Conservation (phyloP, 345 rosid genomes). For the Melastoma malabathricum region DNA sequence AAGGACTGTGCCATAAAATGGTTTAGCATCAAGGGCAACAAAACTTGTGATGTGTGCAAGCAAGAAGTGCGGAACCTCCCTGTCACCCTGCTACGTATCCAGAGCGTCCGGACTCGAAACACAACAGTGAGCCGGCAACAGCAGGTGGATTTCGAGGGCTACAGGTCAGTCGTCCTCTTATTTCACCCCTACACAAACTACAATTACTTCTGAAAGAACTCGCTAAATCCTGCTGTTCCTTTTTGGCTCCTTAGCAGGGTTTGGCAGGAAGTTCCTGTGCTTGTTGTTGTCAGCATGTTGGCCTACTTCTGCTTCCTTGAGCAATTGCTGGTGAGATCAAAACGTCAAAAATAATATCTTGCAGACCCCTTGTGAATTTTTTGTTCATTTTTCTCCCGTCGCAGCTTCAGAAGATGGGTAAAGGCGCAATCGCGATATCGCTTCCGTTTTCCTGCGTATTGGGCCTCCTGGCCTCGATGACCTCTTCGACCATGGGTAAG, state of each 20-base stretch:
- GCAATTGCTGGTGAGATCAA: slow-evolving; percentile 45
- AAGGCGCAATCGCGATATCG: slow-evolving; percentile 74
- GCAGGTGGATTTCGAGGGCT: slow-evolving; percentile 16
- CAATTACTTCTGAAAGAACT: too few relatives aligned
- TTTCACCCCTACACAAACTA: too few relatives aligned
- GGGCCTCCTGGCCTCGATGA: slow-evolving; percentile 79
- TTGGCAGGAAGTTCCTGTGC: slow-evolving; percentile 44
- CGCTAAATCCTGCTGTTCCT: too few relatives aligned
- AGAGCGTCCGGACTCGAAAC: too few relatives aligned
- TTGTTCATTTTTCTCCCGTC: not conserved
- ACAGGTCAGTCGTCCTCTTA: slow-evolving; percentile 51
- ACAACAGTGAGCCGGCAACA: too few relatives aligned
- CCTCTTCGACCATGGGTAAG: slow-evolving; percentile 89
- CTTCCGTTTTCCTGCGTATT: slow-evolving; percentile 83
- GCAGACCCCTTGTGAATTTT: too few relatives aligned
- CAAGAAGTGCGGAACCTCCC: slow-evolving; percentile 45
- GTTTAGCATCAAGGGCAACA: slow-evolving; percentile 55
- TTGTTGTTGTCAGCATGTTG: slow-evolving; percentile 59
- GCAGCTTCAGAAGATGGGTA: slow-evolving; percentile 72
- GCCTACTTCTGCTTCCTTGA: slow-evolving; percentile 59
- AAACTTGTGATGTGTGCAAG: slow-evolving; percentile 46
- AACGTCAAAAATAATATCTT: too few relatives aligned
- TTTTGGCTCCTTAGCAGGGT: slow-evolving; percentile 25
- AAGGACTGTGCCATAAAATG: slow-evolving; percentile 48
- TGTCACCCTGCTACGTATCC: slow-evolving; percentile 40